phyloP scores from a whole-genome alignment of 345 rosid species.

The Murraya paniculata region DNA sequence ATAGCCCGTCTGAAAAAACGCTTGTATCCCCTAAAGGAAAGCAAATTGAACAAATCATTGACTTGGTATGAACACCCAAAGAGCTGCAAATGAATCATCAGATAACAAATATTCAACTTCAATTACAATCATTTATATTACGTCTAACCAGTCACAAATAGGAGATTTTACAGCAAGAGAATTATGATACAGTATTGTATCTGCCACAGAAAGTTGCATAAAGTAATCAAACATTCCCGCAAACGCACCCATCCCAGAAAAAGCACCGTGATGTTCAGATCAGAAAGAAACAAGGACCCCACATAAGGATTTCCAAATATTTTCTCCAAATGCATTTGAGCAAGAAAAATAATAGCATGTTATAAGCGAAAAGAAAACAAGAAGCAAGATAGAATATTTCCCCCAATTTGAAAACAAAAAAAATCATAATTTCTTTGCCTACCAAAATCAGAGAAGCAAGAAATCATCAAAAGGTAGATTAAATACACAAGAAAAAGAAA shows the following conservation, averaged over 20 bases:
- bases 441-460: too few species aligned
- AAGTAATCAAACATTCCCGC: neutral
- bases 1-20: slow-evolving; percentile 61
- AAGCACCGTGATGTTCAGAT: neutral
- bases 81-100: neutral
- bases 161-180: neutral
- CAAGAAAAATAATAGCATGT: too few species aligned
- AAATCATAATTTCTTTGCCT: too few species aligned
- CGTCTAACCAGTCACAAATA: neutral
- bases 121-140: neutral
- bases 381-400: too few species aligned
- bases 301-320: too few species aligned
- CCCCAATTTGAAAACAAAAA: too few species aligned
- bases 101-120: neutral
- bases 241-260: neutral
- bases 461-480: too few species aligned
- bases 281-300: neutral
- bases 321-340: too few species aligned
- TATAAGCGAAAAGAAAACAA: too few species aligned
- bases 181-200: neutral
- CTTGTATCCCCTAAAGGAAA: slow-evolving; percentile 63
- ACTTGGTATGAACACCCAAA: neutral
- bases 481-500: neutral
- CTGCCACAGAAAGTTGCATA: neutral
- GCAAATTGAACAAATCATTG: slow-evolving; percentile 3